Percentiles rank a stretch among this genome's conserved stretches.
phyloP scores from a whole-genome alignment of 768 basidiomycete genomes.

The Mycena crocata region DNA sequence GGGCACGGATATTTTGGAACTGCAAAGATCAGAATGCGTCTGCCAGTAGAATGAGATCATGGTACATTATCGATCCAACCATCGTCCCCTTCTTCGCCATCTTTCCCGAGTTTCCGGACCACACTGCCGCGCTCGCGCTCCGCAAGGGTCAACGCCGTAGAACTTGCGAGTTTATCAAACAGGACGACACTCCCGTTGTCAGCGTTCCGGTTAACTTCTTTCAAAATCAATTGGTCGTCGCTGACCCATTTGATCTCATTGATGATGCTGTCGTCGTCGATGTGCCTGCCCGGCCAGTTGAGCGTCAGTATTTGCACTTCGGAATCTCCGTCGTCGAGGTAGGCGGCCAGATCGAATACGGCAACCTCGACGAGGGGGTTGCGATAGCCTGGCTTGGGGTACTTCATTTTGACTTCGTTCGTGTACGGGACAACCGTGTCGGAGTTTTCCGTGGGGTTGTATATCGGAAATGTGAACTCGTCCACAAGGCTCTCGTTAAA shows the following conservation, averaged over 20 bases:
- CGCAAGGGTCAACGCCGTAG: constrained; percentile 35
- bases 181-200: constrained; percentile 82
- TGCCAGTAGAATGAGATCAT: constrained; percentile 40
- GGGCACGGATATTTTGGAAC: constrained; percentile 72
- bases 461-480: constrained; percentile 89
- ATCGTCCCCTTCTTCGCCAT: constrained; percentile 89
- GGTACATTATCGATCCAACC: constrained; percentile 95
- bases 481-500: constrained; percentile 92
- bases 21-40: constrained; percentile 15
- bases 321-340: constrained; percentile 50
- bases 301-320: constrained; percentile 64
- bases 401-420: constrained; percentile 74
- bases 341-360: constrained; percentile 81
- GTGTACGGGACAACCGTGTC: constrained; percentile 85
- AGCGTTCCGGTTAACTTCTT: constrained; percentile 89
- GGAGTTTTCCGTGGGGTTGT: constrained; percentile 84
- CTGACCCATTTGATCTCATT: constrained; percentile 91
- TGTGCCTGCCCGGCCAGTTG: constrained; percentile 73
- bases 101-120: constrained; percentile 81
- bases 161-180: constrained; percentile 65
- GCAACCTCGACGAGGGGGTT: constrained; percentile 89
- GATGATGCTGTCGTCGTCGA: constrained; percentile 74
- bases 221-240: constrained; percentile 77
- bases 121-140: constrained; percentile 59
- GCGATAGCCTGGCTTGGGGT: constrained; percentile 90